phyloP scores from a whole-genome alignment of 2,329 filamentous ascomycete genomes.

The Aspergillus oerlinghausenensis region DNA sequence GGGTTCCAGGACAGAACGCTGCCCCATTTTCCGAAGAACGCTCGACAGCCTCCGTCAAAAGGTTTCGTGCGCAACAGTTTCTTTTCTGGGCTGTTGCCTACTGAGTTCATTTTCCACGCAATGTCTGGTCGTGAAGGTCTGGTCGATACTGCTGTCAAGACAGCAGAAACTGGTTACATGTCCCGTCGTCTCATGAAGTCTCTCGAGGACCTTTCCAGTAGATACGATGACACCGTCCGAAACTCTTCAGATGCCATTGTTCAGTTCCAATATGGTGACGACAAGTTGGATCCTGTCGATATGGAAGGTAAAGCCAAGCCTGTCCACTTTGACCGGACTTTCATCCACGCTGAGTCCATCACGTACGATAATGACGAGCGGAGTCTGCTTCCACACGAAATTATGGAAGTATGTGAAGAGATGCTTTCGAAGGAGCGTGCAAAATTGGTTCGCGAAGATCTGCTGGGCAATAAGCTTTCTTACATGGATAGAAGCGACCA shows the following conservation, averaged over 20 bases:
- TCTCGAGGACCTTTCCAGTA: constrained; percentile 85
- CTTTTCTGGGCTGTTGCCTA: constrained; percentile 83
- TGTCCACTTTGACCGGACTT: constrained; percentile 87
- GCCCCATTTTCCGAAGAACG: constrained; percentile 92
- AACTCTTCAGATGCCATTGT: constrained; percentile 86
- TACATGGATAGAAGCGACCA: constrained; percentile 68
- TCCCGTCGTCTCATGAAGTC: constrained; percentile 97
- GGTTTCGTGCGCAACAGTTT: constrained; percentile 98
- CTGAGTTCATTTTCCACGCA: constrained; percentile 96
- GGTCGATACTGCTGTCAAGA: constrained; percentile 98
- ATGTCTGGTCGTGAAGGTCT: constrained; percentile 98
- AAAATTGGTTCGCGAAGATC: constrained; percentile 58
- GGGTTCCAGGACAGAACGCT: constrained; percentile 94
- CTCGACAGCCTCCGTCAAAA: constrained; percentile 87
- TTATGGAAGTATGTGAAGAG: constrained; percentile 62
- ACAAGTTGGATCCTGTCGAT: constrained; percentile 90
- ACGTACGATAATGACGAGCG: constrained; percentile 76
- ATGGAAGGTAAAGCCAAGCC: constrained; percentile 95
- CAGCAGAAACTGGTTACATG: constrained; percentile 98
- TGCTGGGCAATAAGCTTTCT: constrained; percentile 58
- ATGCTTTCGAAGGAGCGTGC: constrained; percentile 65
- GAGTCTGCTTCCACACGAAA: constrained; percentile 69
- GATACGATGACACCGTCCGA: constrained; percentile 91
- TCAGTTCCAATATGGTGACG: constrained; percentile 95
- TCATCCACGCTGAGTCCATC: constrained; percentile 69